phyloP scores from a whole-genome alignment of 257 asterid species.

The Nicotiana obtusifolia region DNA sequence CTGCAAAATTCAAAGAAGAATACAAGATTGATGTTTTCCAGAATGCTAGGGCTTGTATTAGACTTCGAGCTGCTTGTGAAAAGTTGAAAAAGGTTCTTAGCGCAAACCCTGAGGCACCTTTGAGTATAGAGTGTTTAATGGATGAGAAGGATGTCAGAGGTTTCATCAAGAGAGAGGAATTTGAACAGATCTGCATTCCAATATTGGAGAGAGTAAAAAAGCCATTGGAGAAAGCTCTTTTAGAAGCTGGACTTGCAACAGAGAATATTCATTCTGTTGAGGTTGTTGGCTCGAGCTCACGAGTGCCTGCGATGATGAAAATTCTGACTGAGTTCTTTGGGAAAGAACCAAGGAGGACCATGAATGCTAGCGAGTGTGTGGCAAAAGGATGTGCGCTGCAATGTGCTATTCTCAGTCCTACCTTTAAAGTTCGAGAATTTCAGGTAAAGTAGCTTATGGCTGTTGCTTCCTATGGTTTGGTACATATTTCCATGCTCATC shows the following conservation, averaged over 20 bases:
- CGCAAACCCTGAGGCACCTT: constrained; percentile 91
- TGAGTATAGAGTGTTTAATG: constrained; percentile 91
- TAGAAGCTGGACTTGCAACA: constrained; percentile 61
- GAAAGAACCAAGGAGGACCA: constrained; percentile 90
- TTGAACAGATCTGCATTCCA: constrained; percentile 76
- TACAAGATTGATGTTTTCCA: constrained; percentile 85
- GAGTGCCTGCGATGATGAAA: constrained; percentile 81
- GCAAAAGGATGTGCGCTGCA: constrained; percentile 87
- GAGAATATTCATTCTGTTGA: constrained; percentile 74
- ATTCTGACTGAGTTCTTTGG: constrained; percentile 84
- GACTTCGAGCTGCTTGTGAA: constrained; percentile 81
- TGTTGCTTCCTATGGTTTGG: neutral
- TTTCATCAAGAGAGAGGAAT: constrained; percentile 82
- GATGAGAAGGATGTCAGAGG: constrained; percentile 96
- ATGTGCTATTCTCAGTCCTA: constrained; percentile 90
- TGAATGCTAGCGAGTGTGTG: constrained; percentile 99
- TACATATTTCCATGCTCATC: neutral
- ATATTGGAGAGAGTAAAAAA: constrained; percentile 86
- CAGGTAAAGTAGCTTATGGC: constrained; percentile 39
- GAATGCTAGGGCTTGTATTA: constrained; percentile 84
- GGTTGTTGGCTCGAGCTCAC: constrained; percentile 91
- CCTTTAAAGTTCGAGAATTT: constrained; percentile 88
- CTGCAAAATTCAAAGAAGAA: constrained; percentile 83
- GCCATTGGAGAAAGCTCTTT: constrained; percentile 86
- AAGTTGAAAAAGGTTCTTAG: constrained; percentile 39